Conservation (phyloP, 2,329 filamentous ascomycete species). For the Colletotrichum euphorbiae region DNA sequence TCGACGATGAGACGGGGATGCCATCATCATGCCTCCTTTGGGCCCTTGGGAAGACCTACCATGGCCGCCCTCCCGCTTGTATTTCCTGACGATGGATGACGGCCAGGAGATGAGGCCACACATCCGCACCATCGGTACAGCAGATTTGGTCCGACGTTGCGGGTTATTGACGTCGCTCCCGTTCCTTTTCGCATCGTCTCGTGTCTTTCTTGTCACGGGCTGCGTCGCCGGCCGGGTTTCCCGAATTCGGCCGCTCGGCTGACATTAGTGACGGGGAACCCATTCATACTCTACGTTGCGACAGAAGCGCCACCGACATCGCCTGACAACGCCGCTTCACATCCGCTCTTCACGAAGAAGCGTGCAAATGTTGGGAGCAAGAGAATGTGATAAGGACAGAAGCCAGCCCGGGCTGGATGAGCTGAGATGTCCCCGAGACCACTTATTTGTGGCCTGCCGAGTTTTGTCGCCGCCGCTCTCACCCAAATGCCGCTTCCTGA, state of each 20-base stretch:
- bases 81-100: neutral
- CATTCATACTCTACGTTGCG: neutral
- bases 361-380: neutral
- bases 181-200: neutral
- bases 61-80: conserved; percentile 5
- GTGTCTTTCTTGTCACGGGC: neutral
- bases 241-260: neutral
- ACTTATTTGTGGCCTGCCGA: neutral
- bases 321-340: neutral
- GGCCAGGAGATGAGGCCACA: conserved; percentile 4
- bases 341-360: neutral
- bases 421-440: neutral
- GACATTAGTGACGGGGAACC: neutral
- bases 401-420: neutral
- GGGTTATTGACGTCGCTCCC: neutral
- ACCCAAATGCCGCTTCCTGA: neutral
- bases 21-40: conserved; percentile 26
- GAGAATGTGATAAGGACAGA: neutral
- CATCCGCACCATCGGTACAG: neutral
- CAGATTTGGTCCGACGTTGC: conserved; percentile 9
- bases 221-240: neutral
- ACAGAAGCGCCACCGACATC: neutral
- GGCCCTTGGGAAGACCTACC: neutral
- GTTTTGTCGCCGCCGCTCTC: neutral
- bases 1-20: conserved; percentile 28